A percentile compares a stretch with the other conserved stretches of the same genome.
These are phyloP conservation scores for Blastobotrys apis DNA, from an alignment of 1,139 yeast species.

Conservation along the genomic window DNA sequence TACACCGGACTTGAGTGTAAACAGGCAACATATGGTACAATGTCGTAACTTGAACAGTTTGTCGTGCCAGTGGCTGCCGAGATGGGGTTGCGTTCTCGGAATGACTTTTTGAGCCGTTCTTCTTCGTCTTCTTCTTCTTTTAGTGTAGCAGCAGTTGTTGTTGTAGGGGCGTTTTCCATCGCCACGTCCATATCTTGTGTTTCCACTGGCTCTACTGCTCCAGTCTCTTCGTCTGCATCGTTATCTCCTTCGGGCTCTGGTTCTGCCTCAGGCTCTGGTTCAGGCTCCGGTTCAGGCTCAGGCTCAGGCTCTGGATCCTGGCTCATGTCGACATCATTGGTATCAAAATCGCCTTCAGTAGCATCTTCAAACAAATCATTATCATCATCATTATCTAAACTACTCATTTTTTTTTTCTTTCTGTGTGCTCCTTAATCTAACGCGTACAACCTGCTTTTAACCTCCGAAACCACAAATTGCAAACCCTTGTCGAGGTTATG, in stretches of 20 bases:
- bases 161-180: conserved; percentile 1
- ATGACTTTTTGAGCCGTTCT: conserved; percentile 17
- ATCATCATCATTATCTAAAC: conserved; percentile 27
- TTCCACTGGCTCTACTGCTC: conserved; percentile 8
- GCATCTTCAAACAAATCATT: conserved; percentile 32
- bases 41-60: conserved; percentile 33
- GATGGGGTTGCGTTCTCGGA: conserved; percentile 25
- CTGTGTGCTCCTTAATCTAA: conserved; percentile 26
- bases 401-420: conserved; percentile 1
- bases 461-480: conserved; percentile 48
- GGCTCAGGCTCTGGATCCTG: conserved; percentile 12
- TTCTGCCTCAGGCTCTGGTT: conserved; percentile 1
- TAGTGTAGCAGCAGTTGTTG: conserved; percentile 13
- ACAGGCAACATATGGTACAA: conserved; percentile 42
- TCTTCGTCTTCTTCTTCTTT: conserved; percentile 15
- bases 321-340: not conserved
- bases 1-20: conserved; percentile 50
- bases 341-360: conserved; percentile 23
- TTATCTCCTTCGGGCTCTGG: conserved; percentile 13
- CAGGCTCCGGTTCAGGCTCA: conserved; percentile 16
- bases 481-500: conserved; percentile 44
- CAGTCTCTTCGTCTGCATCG: conserved; percentile 11
- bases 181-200: conserved; percentile 12
- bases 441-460: conserved; percentile 37
- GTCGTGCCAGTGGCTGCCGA: conserved; percentile 16